Evolutionary conservation across 2,329 filamentous ascomycete genomes (phyloP).

Genomic region (Phaeophleospora eucalypticola): DNA sequence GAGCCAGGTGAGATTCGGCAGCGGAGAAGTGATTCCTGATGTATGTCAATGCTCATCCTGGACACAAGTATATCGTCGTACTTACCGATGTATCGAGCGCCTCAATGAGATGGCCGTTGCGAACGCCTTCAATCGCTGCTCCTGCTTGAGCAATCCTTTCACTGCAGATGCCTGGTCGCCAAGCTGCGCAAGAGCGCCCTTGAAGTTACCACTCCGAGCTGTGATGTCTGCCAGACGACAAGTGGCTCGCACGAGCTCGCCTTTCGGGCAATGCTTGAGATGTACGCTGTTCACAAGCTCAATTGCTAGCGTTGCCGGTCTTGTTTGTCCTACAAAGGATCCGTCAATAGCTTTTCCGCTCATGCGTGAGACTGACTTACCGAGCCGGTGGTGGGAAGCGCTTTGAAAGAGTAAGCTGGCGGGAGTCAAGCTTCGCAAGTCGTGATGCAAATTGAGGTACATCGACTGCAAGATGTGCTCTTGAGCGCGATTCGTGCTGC

Average conservation of each 20-base stretch:
- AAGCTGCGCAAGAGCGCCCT: conserved; percentile 60
- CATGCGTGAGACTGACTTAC: no score
- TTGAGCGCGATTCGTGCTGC: conserved; percentile 51
- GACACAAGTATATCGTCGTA: background rate
- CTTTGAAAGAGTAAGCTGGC: conserved; percentile 69
- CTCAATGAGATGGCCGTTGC: conserved; percentile 63
- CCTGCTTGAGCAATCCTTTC: conserved; percentile 69
- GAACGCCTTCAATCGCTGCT: conserved; percentile 68
- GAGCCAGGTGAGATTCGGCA: conserved; percentile 54
- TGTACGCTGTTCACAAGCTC: conserved; percentile 69
- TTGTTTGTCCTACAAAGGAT: background rate
- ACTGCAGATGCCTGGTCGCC: conserved; percentile 58
- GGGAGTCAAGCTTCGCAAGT: conserved; percentile 68
- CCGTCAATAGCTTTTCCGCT: no score
- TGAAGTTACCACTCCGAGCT: conserved; percentile 64
- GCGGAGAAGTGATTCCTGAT: conserved; percentile 53
- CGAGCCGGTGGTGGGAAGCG: conserved; percentile 72
- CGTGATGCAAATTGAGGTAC: conserved; percentile 73
- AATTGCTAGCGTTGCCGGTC: background rate
- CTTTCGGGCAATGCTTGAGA: conserved; percentile 58
- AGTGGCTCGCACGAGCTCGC: conserved; percentile 72
- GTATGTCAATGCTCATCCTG: no score
- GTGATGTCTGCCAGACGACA: conserved; percentile 67
- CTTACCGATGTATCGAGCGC: conserved; percentile 54
- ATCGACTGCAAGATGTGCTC: conserved; percentile 80